Evolutionary conservation across 73 alveolate genomes (phyloP).

Genomic region (Paraurostyla sp.): DNA sequence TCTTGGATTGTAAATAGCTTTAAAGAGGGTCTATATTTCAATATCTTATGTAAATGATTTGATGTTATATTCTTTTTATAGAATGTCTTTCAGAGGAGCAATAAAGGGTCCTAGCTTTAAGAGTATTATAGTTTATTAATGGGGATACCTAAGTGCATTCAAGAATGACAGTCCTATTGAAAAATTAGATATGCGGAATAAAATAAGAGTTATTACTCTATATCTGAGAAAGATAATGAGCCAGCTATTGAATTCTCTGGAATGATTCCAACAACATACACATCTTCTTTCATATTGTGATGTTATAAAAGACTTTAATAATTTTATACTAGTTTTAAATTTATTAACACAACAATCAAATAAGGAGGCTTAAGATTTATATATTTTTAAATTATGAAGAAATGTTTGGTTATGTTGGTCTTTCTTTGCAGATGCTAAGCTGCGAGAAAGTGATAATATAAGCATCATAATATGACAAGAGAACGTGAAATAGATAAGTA

Average conservation of each 20-base stretch:
- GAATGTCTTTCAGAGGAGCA: conserved; percentile 47
- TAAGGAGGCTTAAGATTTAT: too few species aligned
- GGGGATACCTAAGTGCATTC: conserved; percentile 61
- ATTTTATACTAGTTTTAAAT: background rate
- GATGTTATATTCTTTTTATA: conserved; percentile 8
- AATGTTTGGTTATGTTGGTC: too few species aligned
- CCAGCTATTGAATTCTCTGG: conserved; percentile 27
- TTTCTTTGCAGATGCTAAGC: too few species aligned
- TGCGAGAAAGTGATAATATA: too few species aligned
- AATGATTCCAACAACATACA: conserved; percentile 30
- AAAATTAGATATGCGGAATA: background rate
- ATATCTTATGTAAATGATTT: background rate
- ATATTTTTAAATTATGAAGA: too few species aligned
- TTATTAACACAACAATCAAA: too few species aligned
- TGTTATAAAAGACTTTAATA: too few species aligned
- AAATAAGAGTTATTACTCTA: conserved; percentile 17
- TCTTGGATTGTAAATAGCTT: conserved; percentile 21
- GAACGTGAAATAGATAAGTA: too few species aligned
- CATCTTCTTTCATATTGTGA: conserved; percentile 56
- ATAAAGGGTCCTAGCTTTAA: conserved; percentile 63
- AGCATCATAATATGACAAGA: too few species aligned
- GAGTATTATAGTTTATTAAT: background rate
- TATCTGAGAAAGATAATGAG: conserved; percentile 18
- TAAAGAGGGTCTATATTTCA: conserved; percentile 40
- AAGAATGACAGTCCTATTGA: conserved; percentile 24